Evolutionary conservation across 805 yeast species (phyloP), one percentile per base, ranked within the genome.

Genomic region (Monosporozyma aerobia): DNA sequence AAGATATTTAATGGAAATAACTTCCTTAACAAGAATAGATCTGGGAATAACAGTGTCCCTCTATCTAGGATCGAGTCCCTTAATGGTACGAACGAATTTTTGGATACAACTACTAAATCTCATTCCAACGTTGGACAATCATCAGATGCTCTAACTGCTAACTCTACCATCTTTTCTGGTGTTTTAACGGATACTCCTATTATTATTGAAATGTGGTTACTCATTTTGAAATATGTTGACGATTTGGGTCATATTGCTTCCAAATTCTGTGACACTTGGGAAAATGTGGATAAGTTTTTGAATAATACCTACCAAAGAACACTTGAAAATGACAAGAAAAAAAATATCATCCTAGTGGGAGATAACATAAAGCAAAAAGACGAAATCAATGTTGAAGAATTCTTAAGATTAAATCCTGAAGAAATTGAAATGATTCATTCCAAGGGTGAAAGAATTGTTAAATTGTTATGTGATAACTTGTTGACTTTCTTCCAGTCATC

Each of bases 151-250:
- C 4, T 43, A 10, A 43, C 30, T 9, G 30, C 22, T 3, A 43
- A 43, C 14, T 23, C 45, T 23, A 23, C 41, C 29, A 19, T 48
- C 23, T 10, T 48, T 39, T 48, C 47, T 13, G 71, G 68, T 19
- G 45, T 43, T 6, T 53, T 76, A 19, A 66, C 73, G 3, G 87
- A 83, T 59, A 68, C 80, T n/a, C 77, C 82, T 1, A 72, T 78
- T 29, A 70, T 82, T 23, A 69, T 76, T 25, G 85, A 81, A 54
- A 74, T 80, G 71, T 83, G 89, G 89, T 61, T 75, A n/a, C 66
- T 75, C 40, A 61, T 79, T 11, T 60, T 66, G 44, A 74, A 71
- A 56, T 69, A 77, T 25, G 57, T 72, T 2, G 73, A 73, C 7
- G 77, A 74, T 40, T 59, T 81, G 14, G 64, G 71, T 19, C 64